Conservation (phyloP, 495 filamentous ascomycete species). For the Thozetella sp. region DNA sequence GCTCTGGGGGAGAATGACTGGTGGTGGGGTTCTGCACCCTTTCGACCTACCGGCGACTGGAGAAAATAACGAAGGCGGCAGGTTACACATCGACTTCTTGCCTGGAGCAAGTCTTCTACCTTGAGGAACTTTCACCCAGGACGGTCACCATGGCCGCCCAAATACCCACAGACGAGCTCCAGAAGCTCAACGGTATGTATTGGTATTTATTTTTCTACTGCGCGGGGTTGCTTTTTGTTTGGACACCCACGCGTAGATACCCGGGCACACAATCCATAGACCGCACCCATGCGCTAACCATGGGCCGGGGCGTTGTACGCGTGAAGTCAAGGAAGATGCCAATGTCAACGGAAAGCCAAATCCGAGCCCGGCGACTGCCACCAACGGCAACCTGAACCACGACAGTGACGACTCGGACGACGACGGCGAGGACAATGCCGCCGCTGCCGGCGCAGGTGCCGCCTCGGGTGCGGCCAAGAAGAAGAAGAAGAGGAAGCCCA, state of each 20-base stretch:
- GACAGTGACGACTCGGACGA: constrained; percentile 73
- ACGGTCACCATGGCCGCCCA: constrained; percentile 43
- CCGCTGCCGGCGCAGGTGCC: constrained; percentile 28
- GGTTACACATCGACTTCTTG: not conserved
- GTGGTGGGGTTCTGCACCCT: too few relatives aligned
- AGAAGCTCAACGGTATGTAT: constrained; percentile 41
- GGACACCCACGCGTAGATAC: too few relatives aligned
- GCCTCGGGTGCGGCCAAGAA: constrained; percentile 48
- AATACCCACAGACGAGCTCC: constrained; percentile 37
- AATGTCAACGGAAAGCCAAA: constrained; percentile 52
- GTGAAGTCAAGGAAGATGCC: constrained; percentile 39
- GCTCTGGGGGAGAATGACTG: not conserved
- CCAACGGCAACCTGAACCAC: constrained; percentile 61
- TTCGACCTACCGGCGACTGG: too few relatives aligned
- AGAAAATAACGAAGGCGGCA: not conserved
- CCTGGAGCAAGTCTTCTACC: too few relatives aligned
- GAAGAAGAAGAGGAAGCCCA: constrained; percentile 86
- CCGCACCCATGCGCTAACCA: not conserved
- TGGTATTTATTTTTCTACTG: not conserved
- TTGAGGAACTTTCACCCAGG: not conserved
- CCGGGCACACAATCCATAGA: constrained; percentile 1
- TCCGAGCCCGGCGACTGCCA: constrained; percentile 36
- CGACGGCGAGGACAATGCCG: constrained; percentile 44
- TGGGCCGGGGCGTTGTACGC: not conserved
- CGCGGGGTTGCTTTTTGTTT: too few relatives aligned